phyloP scores from a whole-genome alignment of 2,329 filamentous ascomycete species.

The Arachnomyces sp. region DNA sequence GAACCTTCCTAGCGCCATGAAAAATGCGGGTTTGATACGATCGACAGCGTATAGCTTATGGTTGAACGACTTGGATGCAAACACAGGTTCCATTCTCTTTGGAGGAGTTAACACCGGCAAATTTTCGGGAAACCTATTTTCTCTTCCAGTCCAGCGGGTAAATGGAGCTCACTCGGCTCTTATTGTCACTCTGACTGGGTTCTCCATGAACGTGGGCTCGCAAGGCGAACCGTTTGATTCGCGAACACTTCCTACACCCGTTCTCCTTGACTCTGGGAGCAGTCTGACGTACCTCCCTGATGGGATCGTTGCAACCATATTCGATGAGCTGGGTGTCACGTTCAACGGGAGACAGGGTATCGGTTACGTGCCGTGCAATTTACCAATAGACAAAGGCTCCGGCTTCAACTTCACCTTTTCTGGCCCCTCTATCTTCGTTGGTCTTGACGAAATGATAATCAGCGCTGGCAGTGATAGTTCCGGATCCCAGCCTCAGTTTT shows the following conservation, averaged over 20 bases:
- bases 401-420: slow-evolving; percentile 50
- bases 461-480: slow-evolving; percentile 43
- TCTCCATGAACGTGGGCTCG: slow-evolving; percentile 35
- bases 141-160: slow-evolving; percentile 55
- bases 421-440: slow-evolving; percentile 43
- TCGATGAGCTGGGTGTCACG: slow-evolving; percentile 49
- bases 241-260: slow-evolving; percentile 42
- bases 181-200: slow-evolving; percentile 57
- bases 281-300: slow-evolving; percentile 60
- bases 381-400: slow-evolving; percentile 33
- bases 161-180: slow-evolving; percentile 52
- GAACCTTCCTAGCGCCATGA: slow-evolving; percentile 61
- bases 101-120: slow-evolving; percentile 63
- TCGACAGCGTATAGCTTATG: slow-evolving; percentile 66
- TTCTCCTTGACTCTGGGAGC: slow-evolving; percentile 64
- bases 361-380: slow-evolving; percentile 44
- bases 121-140: slow-evolving; percentile 55
- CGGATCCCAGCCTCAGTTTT: slow-evolving; percentile 44
- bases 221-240: slow-evolving; percentile 12
- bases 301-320: slow-evolving; percentile 42
- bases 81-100: slow-evolving; percentile 61
- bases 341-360: slow-evolving; percentile 47
- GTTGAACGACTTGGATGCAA: slow-evolving; percentile 62
- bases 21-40: slow-evolving; percentile 50
- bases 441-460: slow-evolving; percentile 52